Evolutionary conservation across 1,139 yeast species (phyloP).

Genomic region (Yamadazyma spencermartinsiae): DNA sequence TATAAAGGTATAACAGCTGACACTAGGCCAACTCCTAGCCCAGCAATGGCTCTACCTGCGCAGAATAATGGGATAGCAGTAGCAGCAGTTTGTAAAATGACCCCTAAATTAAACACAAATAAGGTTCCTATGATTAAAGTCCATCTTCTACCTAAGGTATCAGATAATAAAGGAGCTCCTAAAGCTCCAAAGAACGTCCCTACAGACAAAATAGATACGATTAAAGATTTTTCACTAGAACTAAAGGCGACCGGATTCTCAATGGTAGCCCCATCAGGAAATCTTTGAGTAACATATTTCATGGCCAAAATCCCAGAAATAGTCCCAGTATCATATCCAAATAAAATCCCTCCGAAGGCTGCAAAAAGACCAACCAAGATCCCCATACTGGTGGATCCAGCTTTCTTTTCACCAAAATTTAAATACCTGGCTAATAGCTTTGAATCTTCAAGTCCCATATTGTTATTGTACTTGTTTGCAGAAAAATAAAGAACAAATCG

Average conservation of each 20-base stretch:
- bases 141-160: constrained; percentile 55
- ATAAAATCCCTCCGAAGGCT: constrained; percentile 70
- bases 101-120: constrained; percentile 58
- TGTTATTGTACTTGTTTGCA: neutral
- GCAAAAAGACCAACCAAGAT: constrained; percentile 48
- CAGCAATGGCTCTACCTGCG: constrained; percentile 63
- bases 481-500: neutral
- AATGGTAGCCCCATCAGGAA: constrained; percentile 26
- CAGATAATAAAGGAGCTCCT: constrained; percentile 55
- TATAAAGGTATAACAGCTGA: constrained; percentile 65
- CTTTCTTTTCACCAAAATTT: constrained; percentile 45
- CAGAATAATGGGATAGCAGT: constrained; percentile 37
- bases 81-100: constrained; percentile 60
- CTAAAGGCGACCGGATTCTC: constrained; percentile 27
- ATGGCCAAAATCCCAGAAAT: constrained; percentile 76
- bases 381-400: constrained; percentile 49
- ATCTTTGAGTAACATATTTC: constrained; percentile 58
- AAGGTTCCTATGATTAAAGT: constrained; percentile 53
- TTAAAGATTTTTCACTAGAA: constrained; percentile 59
- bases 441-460: constrained; percentile 43
- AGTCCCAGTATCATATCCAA: constrained; percentile 80
- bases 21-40: constrained; percentile 66
- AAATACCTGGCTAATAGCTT: constrained; percentile 30
- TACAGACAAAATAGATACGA: constrained; percentile 67
- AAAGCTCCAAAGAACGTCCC: constrained; percentile 75